Conservation (phyloP, 257 asterid species). For the Solanum appendiculatum region DNA sequence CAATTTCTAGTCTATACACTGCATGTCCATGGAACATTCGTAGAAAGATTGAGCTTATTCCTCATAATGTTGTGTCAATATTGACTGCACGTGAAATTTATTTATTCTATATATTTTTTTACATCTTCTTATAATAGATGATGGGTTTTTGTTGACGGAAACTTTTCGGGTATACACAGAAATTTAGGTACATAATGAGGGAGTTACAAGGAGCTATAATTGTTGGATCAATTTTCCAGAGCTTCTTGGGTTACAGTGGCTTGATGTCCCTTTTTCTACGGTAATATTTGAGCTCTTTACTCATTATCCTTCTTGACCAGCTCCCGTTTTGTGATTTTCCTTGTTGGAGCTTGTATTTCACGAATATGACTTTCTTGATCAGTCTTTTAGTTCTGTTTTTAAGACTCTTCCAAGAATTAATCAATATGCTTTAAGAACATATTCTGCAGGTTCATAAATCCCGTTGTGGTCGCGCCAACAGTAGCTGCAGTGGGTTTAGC, state of each 20-base stretch:
- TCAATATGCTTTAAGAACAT: background rate
- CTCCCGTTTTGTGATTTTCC: background rate
- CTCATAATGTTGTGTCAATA: background rate
- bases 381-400: background rate
- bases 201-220: constrained; percentile 96
- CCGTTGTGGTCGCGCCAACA: constrained; percentile 95
- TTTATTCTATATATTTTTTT: background rate
- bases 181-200: constrained; percentile 89
- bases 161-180: constrained; percentile 25
- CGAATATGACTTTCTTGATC: background rate
- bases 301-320: background rate
- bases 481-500: constrained; percentile 88
- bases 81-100: background rate
- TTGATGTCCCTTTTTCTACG: constrained; percentile 75
- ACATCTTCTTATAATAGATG: background rate
- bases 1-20: background rate
- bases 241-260: constrained; percentile 89
- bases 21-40: background rate
- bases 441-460: constrained; percentile 74
- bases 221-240: constrained; percentile 77
- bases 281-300: constrained; percentile 24
- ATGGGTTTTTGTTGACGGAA: background rate
- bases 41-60: background rate
- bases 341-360: background rate
- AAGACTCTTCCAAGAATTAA: background rate